Conservation (phyloP, 2,329 filamentous ascomycete species). For the Penicillium freii region DNA sequence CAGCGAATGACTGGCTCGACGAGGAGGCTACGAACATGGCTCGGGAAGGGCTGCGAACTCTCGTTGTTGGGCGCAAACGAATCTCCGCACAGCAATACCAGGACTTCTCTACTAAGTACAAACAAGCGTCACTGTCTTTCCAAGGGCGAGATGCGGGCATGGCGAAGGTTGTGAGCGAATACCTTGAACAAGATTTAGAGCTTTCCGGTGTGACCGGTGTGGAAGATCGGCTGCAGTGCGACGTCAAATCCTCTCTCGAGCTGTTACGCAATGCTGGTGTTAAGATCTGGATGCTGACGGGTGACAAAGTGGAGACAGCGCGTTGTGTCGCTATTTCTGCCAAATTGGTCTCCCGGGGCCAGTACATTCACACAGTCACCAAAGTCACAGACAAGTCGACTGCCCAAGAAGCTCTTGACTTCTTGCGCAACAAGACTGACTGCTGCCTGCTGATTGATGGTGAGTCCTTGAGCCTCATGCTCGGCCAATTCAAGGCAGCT, state of each 20-base stretch:
- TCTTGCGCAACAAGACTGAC: conserved; percentile 77
- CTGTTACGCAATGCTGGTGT: conserved; percentile 94
- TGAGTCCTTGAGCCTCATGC: conserved; percentile 79
- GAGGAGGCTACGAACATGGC: conserved; percentile 99
- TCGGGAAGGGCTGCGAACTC: conserved; percentile 85
- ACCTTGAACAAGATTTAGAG: conserved; percentile 84
- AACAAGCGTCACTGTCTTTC: conserved; percentile 76
- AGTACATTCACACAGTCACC: conserved; percentile 91
- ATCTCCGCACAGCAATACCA: conserved; percentile 75
- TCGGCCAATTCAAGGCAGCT: conserved; percentile 75
- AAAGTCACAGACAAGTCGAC: conserved; percentile 80
- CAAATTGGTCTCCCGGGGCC: conserved; percentile 87
- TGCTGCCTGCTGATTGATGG: conserved; percentile 94
- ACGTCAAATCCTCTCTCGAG: conserved; percentile 94
- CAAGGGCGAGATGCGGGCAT: conserved; percentile 77
- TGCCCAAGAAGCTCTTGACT: conserved; percentile 84
- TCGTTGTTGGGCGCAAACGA: conserved; percentile 91
- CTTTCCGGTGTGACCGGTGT: conserved; percentile 96
- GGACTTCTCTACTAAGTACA: conserved; percentile 72
- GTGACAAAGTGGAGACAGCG: conserved; percentile 97
- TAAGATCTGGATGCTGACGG: conserved; percentile 99
- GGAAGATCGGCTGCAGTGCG: conserved; percentile 91
- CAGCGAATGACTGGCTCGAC: conserved; percentile 95
- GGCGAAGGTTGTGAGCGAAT: conserved; percentile 73
- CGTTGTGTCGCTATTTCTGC: conserved; percentile 93